Base-by-base conservation (phyloP, 1,139 yeast species). In the Blastobotrys illinoisensis region DNA sequence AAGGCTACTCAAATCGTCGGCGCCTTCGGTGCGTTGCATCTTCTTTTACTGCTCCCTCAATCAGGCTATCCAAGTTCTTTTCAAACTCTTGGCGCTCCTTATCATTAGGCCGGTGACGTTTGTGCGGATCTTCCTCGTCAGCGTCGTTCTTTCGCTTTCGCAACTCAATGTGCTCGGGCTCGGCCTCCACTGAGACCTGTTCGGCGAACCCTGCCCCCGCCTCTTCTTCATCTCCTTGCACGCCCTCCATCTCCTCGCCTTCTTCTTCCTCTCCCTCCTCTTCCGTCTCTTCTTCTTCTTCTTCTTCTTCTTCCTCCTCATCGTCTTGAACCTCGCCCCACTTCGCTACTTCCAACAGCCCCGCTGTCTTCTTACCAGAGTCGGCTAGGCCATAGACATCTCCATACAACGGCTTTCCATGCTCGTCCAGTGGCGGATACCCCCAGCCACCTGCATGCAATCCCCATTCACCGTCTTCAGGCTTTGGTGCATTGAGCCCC, bases 371-470 rank as follows among this genome's bases (percentile, higher is more conserved):
- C 18, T 48, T 24, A 28, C 53, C 48, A 6, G 51, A 47, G 13
- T 61, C 58, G 4, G 55, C 43, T 1, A 59, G 58, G 3, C 70
- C 71, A 56, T 63, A 63, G 5, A 69, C 72, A 49, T 69, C 74
- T 1, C 72, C 74, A 55, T 71, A 72, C 18, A 71, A 53, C 2
- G 75, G 74, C 3, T 66, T 57, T 13, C 67, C 68, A 47, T 61
- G 61, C 44, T 67, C 70, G 50, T 70, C 72, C 16, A 65, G 56
- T 6, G 73, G 74, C 18, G 76, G 71, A 47, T 65, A 63, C 4
- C 79, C 80, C 62, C 74, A 75, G 7, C 74, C 74, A 47, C 77
- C 75, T 4, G 76, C 72, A 56, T 72, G 75, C 58, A 67, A 68
- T 9, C 73, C 71, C 69, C 72, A 71, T 50, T 67, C 71, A 6